Percentiles rank a stretch among this genome's conserved stretches.
Evolutionary conservation across 2,329 filamentous ascomycete genomes (phyloP).

Genomic region (Aspergillus niger): DNA sequence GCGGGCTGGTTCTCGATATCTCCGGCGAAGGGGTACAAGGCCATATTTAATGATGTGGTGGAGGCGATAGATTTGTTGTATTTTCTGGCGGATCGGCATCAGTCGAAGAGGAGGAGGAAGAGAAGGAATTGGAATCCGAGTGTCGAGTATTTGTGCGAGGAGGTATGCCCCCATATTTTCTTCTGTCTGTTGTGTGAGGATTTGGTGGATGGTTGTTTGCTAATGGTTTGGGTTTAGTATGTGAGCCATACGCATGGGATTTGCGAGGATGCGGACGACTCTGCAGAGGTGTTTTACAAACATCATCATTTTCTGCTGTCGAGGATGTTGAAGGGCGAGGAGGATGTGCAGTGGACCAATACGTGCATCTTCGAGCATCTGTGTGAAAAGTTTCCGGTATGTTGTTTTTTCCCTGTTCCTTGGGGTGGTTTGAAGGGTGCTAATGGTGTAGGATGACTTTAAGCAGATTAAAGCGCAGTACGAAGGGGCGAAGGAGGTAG

Average conservation of each 20-base stretch:
- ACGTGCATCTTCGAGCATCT: slow-evolving; percentile 49
- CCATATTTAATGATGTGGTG: slow-evolving; percentile 58
- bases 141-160: slow-evolving; percentile 43
- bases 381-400: slow-evolving; percentile 45
- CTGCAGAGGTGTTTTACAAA: slow-evolving; percentile 49
- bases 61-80: slow-evolving; percentile 63
- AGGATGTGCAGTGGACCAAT: slow-evolving; percentile 48
- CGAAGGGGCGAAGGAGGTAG: slow-evolving; percentile 22
- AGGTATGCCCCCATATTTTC: slow-evolving; percentile 29
- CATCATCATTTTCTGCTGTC: slow-evolving; percentile 50
- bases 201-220: background rate
- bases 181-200: background rate
- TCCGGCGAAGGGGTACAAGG: slow-evolving; percentile 55
- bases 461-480: slow-evolving; percentile 31
- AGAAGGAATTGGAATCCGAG: slow-evolving; percentile 38
- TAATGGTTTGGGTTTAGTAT: slow-evolving; percentile 33
- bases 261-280: slow-evolving; percentile 48
- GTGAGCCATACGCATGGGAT: slow-evolving; percentile 45
- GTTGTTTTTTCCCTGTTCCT: slow-evolving; percentile 9
- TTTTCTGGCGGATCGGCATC: slow-evolving; percentile 61
- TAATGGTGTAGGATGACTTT: slow-evolving; percentile 34
- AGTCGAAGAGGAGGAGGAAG: slow-evolving; percentile 40
- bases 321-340: slow-evolving; percentile 50
- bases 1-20: slow-evolving; percentile 64
- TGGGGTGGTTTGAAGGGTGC: background rate